Evolutionary conservation across 1,284 basidiomycete species (phyloP), one percentile per base, ranked within the genome.

Genomic region (Puccinia novopanici): DNA sequence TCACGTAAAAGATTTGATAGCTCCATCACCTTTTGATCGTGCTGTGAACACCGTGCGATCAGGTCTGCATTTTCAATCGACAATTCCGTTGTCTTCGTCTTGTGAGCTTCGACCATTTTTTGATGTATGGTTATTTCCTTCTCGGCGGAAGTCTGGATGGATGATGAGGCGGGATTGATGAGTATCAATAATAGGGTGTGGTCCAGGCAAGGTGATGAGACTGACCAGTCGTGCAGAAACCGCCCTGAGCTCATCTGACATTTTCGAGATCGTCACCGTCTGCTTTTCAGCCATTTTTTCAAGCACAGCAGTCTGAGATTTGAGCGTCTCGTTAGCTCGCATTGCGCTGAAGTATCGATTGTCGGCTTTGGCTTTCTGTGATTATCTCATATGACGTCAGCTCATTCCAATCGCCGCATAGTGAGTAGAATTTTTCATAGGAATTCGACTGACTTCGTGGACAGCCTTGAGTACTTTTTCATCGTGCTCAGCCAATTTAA

Each of bases 271-370:
- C 3, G 90, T 89, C 84, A 91, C 91, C 45, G 89, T 88, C 84
- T 95, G 93, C 83, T 93, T 93, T 84, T 95, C 93, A 22, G 91
- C 86, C 70, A 89, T 89, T 55, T 90, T 88, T 50, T 88, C 86
- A 30, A 91, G 86, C 50, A 89, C 90, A 85, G 93, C 92, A 81
- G 90, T 89, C 85, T 97, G 93, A 1, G 88, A 88, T 52, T 94
- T 92, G 6, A 92, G 86, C 3, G 92, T 91, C 82, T 98, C 95
- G 85, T 93, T 95, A 80, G 92, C 91, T 48, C 93, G 91, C 92
- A 96, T 94, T 6, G 92, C 91, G 37, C 92, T 90, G 85, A 92
- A 98, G 86, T 91, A 98, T 87, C 95, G 97, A 88, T 95, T 97
- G 84, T 98, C 95, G 27, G 93, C 91, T 87, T 96, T 98, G 17